phyloP scores from a whole-genome alignment of 2,329 filamentous ascomycete genomes.

The Fusarium pseudocircinatum region DNA sequence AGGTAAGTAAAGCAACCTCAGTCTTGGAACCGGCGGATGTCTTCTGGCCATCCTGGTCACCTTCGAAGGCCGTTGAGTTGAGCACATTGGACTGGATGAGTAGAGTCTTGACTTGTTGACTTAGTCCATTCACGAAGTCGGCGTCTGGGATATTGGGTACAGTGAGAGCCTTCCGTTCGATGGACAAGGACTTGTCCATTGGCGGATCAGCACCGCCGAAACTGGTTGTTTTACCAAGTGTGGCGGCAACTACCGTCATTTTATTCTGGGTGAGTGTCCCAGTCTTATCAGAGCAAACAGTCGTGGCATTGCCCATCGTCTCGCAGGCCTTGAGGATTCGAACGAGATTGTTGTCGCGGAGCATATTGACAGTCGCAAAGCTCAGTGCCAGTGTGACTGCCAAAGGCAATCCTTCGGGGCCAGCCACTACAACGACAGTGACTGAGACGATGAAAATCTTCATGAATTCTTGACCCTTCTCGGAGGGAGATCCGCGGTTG shows the following conservation, averaged over 20 bases:
- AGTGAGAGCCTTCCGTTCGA: conserved; percentile 31
- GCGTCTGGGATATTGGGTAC: conserved; percentile 43
- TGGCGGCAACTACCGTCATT: conserved; percentile 78
- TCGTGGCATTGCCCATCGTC: conserved; percentile 77
- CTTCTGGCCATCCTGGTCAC: conserved; percentile 55
- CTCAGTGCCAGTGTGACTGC: conserved; percentile 75
- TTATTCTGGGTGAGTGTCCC: conserved; percentile 67
- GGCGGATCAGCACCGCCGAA: conserved; percentile 43
- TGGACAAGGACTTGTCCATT: conserved; percentile 35
- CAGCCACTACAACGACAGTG: conserved; percentile 73
- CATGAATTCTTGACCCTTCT: conserved; percentile 68
- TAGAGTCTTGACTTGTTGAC: conserved; percentile 62
- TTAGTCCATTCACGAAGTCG: conserved; percentile 39
- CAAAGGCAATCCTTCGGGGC: conserved; percentile 72
- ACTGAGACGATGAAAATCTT: conserved; percentile 73
- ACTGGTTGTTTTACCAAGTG: conserved; percentile 59
- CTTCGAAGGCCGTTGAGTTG: conserved; percentile 68
- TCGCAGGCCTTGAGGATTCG: conserved; percentile 74
- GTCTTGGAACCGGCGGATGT: conserved; percentile 66
- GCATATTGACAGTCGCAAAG: conserved; percentile 74
- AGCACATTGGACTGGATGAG: conserved; percentile 67
- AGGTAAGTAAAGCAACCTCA: conserved; percentile 62
- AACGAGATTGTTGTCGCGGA: conserved; percentile 76
- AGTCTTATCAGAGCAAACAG: conserved; percentile 76
- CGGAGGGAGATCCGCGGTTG: conserved; percentile 57